phyloP scores from a whole-genome alignment of 805 yeast genomes.

The Kregervanrija pseudodelftensis region DNA sequence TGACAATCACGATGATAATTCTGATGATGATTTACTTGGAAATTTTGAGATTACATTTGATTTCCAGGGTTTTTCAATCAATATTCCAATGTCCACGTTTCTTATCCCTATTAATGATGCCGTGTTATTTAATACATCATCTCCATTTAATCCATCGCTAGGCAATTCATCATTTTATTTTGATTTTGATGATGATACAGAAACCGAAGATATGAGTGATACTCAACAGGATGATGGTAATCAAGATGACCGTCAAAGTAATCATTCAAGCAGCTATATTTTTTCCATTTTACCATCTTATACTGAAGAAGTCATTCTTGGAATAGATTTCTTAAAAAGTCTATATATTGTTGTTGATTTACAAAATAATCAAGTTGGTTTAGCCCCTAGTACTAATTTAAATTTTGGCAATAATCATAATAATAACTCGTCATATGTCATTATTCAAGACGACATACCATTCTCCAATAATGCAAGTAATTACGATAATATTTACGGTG shows the following conservation, averaged over 20 bases:
- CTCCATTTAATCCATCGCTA: not conserved
- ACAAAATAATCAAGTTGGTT: not conserved
- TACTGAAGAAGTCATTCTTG: slow-evolving; percentile 2
- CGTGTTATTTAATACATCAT: slow-evolving; percentile 2
- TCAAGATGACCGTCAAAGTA: not conserved
- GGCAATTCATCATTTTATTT: slow-evolving; percentile 7
- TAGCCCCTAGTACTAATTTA: no score
- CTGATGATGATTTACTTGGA: not conserved
- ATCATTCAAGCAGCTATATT: slow-evolving; percentile 1
- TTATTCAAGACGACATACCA: slow-evolving; percentile 2
- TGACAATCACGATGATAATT: no score
- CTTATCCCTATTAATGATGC: slow-evolving; percentile 7
- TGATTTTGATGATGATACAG: not conserved
- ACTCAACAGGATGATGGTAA: not conserved
- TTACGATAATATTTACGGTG: slow-evolving; percentile 1
- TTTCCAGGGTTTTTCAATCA: slow-evolving; percentile 45
- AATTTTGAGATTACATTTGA: slow-evolving; percentile 29
- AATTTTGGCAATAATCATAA: no score
- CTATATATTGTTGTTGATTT: not conserved
- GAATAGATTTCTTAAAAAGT: slow-evolving; percentile 2
- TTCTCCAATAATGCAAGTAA: not conserved
- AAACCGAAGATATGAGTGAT: not conserved
- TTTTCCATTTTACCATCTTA: slow-evolving; percentile 9
- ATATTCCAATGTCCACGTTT: slow-evolving; percentile 34
- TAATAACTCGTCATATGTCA: not conserved